phyloP scores from a whole-genome alignment of 331 rosid species.

The Cydonia oblonga region DNA sequence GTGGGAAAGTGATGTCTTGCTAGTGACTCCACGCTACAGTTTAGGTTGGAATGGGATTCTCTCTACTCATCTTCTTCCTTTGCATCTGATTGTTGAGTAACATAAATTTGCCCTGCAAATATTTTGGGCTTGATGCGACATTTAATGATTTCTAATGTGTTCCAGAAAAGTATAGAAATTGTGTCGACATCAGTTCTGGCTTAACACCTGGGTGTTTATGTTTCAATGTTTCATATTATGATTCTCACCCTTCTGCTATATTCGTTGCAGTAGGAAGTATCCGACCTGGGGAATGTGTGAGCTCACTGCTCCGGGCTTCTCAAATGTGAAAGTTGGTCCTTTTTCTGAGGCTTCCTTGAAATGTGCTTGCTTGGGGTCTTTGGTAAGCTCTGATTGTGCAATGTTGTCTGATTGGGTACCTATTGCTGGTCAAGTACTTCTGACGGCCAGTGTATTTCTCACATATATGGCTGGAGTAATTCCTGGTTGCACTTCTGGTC shows the following conservation, averaged over 20 bases:
- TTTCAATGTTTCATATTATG: not conserved
- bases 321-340: constrained; percentile 24
- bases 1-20: not conserved
- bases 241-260: constrained; percentile 2
- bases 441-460: constrained; percentile 76
- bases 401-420: constrained; percentile 46
- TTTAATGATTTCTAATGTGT: not conserved
- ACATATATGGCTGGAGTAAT: constrained; percentile 79
- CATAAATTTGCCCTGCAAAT: not conserved
- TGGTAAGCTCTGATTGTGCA: constrained; percentile 50
- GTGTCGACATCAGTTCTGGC: not conserved
- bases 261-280: constrained; percentile 34
- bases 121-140: not conserved
- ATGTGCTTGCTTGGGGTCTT: constrained; percentile 47
- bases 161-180: not conserved
- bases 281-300: constrained; percentile 22
- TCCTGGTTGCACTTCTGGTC: constrained; percentile 38
- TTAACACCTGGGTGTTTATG: not conserved
- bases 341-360: constrained; percentile 22
- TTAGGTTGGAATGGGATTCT: not conserved
- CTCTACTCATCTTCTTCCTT: too few relatives aligned
- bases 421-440: constrained; percentile 64
- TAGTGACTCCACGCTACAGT: not conserved
- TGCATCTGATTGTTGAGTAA: not conserved
- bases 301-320: constrained; percentile 21